phyloP scores from a whole-genome alignment of 208 protist genomes.

The Trypanosoma congolense region DNA sequence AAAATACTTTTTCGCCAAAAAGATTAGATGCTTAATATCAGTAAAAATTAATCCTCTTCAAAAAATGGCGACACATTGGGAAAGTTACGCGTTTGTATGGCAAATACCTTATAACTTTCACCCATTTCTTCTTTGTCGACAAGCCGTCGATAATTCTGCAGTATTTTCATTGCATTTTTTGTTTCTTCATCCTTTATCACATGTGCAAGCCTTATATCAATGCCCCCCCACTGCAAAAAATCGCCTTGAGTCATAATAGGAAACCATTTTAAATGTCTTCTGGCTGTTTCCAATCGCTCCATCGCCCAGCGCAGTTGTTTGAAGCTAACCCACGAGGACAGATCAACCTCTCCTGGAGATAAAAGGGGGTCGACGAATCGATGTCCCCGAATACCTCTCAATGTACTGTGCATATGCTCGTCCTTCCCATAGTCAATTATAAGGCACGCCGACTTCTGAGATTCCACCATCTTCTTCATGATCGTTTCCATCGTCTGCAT shows the following conservation, averaged over 20 bases:
- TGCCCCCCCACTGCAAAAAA: conserved; percentile 81
- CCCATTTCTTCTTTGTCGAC: conserved; percentile 88
- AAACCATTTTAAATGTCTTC: conserved; percentile 81
- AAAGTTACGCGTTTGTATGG: conserved; percentile 80
- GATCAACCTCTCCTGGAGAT: conserved; percentile 89
- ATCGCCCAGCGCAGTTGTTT: conserved; percentile 78
- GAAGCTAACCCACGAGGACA: conserved; percentile 88
- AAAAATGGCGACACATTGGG: conserved; percentile 84
- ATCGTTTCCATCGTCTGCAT: conserved; percentile 86
- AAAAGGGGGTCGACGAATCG: conserved; percentile 86
- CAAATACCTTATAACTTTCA: conserved; percentile 89
- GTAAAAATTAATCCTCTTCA: conserved; percentile 60
- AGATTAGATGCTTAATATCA: no score
- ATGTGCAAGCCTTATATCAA: conserved; percentile 80
- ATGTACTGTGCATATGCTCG: conserved; percentile 87
- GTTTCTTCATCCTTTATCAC: conserved; percentile 87
- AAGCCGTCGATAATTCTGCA: conserved; percentile 80
- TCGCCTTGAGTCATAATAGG: conserved; percentile 78
- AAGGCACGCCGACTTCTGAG: conserved; percentile 73
- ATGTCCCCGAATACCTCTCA: conserved; percentile 86
- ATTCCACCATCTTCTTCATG: conserved; percentile 84
- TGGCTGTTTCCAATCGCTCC: conserved; percentile 77
- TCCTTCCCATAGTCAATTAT: conserved; percentile 93
- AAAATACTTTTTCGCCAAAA: no score
- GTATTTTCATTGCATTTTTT: conserved; percentile 81